Percentiles rank a stretch among this genome's conserved stretches.
Evolutionary conservation across 768 basidiomycete genomes (phyloP).

Genomic region (Panaeolus cyanescens): DNA sequence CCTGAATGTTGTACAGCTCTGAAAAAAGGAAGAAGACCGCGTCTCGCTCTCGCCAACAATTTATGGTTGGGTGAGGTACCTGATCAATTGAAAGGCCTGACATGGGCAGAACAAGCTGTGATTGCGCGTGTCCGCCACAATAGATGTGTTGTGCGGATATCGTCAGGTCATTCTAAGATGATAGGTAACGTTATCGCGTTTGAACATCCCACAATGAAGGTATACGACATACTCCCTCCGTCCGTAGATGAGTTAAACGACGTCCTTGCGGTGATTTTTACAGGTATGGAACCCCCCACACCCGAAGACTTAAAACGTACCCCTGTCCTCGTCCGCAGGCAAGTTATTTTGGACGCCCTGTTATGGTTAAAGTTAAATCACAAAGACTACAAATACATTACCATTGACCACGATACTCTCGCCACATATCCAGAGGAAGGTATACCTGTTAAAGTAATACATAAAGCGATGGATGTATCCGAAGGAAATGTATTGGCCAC

Average conservation of each 20-base stretch:
- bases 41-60: conserved; percentile 27
- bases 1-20: no score
- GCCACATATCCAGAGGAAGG: conserved; percentile 18
- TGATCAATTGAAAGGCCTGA: conserved; percentile 20
- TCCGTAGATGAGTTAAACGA: conserved; percentile 21
- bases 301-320: not conserved
- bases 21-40: no score
- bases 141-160: conserved; percentile 27
- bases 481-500: not conserved
- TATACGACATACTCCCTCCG: conserved; percentile 27
- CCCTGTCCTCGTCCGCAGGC: conserved; percentile 6
- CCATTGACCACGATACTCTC: conserved; percentile 23
- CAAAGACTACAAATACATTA: conserved; percentile 2
- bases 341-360: not conserved
- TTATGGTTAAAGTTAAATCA: conserved; percentile 13
- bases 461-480: not conserved
- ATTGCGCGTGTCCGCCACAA: conserved; percentile 26
- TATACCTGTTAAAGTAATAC: conserved; percentile 17
- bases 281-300: no score
- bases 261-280: conserved; percentile 14
- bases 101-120: conserved; percentile 27
- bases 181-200: conserved; percentile 30
- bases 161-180: conserved; percentile 27
- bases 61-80: conserved; percentile 38
- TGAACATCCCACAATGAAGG: conserved; percentile 22